Evolutionary conservation across 1,284 basidiomycete species (phyloP).

Genomic region (Hymenochaete sp.): DNA sequence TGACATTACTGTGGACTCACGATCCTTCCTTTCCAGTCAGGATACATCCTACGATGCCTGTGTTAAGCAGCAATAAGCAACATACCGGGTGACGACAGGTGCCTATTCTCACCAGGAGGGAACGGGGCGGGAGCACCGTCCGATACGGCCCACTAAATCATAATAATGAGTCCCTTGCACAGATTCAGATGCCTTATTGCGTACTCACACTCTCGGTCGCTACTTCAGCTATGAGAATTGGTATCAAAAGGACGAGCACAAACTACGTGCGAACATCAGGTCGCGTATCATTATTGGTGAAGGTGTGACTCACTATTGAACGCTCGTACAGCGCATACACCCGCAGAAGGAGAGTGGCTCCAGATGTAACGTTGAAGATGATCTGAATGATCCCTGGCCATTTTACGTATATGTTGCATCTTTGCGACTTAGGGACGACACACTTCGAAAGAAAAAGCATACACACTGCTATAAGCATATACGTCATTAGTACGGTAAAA

Average conservation of each 20-base stretch:
- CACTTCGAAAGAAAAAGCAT: no score
- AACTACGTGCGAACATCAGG: slow-evolving; percentile 6
- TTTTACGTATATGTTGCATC: no score
- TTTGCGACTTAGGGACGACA: no score
- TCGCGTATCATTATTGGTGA: not conserved
- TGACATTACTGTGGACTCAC: slow-evolving; percentile 2
- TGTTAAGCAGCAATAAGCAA: not conserved
- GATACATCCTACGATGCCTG: slow-evolving; percentile 12
- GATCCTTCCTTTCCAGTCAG: slow-evolving; percentile 11
- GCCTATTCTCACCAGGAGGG: slow-evolving; percentile 3
- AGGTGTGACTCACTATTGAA: slow-evolving; percentile 1
- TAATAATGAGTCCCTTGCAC: not conserved
- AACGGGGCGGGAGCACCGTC: slow-evolving; percentile 11
- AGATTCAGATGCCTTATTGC: not conserved
- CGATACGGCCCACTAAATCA: slow-evolving; percentile 14
- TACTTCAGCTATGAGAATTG: slow-evolving; percentile 11
- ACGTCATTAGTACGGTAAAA: no score
- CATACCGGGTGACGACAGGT: not conserved
- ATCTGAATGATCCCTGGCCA: slow-evolving; percentile 16
- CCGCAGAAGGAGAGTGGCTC: slow-evolving; percentile 14
- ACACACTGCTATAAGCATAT: no score
- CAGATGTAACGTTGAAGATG: slow-evolving; percentile 13
- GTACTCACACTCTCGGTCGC: slow-evolving; percentile 12
- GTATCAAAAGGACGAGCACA: slow-evolving; percentile 9
- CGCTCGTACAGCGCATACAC: slow-evolving; percentile 13